Conservation (phyloP, 805 yeast species). For the Saccharomycopsis javanensis region DNA sequence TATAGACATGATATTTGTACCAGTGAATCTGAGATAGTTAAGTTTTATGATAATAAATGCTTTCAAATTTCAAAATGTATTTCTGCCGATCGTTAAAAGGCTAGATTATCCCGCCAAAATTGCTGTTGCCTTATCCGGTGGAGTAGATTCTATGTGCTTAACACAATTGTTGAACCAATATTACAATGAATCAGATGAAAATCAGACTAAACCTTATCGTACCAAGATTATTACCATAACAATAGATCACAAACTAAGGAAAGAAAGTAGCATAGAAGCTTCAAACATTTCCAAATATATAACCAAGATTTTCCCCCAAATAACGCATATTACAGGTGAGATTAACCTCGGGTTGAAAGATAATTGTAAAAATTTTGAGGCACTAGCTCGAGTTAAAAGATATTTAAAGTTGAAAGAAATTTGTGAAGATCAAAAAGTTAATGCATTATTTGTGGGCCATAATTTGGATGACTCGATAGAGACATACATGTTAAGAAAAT, state of each 20-base stretch:
- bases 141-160: conserved; percentile 39
- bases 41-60: neutral
- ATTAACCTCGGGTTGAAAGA: conserved; percentile 24
- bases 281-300: conserved; percentile 23
- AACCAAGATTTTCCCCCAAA: neutral
- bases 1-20: no score
- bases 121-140: conserved; percentile 37
- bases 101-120: neutral
- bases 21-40: neutral
- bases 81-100: neutral
- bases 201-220: conserved; percentile 19
- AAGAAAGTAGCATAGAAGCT: conserved; percentile 29
- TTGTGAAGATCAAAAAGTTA: conserved; percentile 22
- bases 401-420: conserved; percentile 26
- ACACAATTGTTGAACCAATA: conserved; percentile 27
- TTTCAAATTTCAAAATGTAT: neutral
- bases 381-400: conserved; percentile 31
- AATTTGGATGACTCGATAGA: conserved; percentile 35
- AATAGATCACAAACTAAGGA: conserved; percentile 33
- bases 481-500: conserved; percentile 33
- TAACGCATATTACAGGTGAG: conserved; percentile 18
- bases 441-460: conserved; percentile 31
- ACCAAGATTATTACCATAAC: conserved; percentile 31
- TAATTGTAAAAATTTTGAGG: conserved; percentile 31
- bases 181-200: conserved; percentile 13